Percentiles rank a stretch among this genome's conserved stretches.
Conservation (phyloP, 495 filamentous ascomycete species). For the Xylaria scruposa region DNA sequence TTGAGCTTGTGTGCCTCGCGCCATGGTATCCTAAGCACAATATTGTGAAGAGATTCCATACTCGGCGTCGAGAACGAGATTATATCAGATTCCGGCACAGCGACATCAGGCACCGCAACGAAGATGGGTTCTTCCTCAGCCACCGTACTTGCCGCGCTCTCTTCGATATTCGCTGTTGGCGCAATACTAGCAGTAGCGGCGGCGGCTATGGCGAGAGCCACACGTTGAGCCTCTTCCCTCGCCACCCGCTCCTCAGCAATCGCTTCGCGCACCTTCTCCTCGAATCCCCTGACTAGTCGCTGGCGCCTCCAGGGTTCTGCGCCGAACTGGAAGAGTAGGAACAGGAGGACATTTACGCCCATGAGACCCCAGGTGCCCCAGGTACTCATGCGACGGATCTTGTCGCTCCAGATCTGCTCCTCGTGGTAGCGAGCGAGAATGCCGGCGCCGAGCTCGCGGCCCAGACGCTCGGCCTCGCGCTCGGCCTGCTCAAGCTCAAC, state of each 20-base stretch:
- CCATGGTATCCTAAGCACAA: constrained; percentile 52
- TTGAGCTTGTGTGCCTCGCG: constrained; percentile 51
- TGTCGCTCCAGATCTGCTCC: constrained; percentile 99
- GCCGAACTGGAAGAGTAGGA: constrained; percentile 88
- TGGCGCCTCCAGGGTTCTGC: constrained; percentile 91
- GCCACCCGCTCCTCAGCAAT: constrained; percentile 68
- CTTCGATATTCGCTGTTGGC: constrained; percentile 14
- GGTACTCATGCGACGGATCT: constrained; percentile 92
- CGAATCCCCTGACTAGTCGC: constrained; percentile 80
- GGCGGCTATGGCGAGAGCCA: constrained; percentile 13
- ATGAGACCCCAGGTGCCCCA: constrained; percentile 99
- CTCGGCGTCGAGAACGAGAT: background rate
- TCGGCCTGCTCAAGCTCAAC: constrained; percentile 76
- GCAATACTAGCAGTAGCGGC: constrained; percentile 20
- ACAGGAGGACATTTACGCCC: constrained; percentile 91
- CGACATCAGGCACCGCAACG: background rate
- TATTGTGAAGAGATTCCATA: constrained; percentile 10
- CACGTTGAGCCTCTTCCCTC: constrained; percentile 27
- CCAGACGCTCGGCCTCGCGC: constrained; percentile 75
- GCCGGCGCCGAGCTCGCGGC: constrained; percentile 71
- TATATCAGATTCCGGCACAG: constrained; percentile 6
- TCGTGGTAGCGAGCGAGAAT: constrained; percentile 95
- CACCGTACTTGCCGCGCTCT: constrained; percentile 27
- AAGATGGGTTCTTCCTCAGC: constrained; percentile 27
- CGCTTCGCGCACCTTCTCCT: constrained; percentile 62